Conservation (phyloP, 2,329 filamentous ascomycete genomes). For the Botrytis porri region DNA sequence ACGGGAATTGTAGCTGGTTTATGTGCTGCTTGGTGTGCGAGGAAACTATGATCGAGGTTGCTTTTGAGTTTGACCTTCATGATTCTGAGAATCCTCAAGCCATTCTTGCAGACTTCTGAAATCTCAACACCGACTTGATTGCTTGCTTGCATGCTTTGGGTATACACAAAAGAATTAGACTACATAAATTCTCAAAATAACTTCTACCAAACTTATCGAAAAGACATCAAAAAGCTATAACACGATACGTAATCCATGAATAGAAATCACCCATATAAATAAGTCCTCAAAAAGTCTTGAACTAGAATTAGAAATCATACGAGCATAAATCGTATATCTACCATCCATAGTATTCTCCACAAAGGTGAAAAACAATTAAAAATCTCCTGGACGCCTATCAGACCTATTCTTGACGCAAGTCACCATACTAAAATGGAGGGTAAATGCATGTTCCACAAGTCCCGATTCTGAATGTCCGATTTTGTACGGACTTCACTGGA, state of each 20-base stretch:
- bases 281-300: neutral
- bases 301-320: neutral
- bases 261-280: neutral
- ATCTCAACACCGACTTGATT: neutral
- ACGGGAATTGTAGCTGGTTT: neutral
- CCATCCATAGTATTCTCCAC: neutral
- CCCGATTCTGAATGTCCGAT: neutral
- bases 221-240: accelerated
- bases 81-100: neutral
- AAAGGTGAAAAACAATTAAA: neutral
- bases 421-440: neutral
- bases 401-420: neutral
- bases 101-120: neutral
- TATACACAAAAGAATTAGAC: neutral
- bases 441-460: neutral
- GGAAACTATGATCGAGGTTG: neutral
- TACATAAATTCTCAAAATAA: neutral
- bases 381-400: neutral
- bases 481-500: neutral
- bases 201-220: neutral
- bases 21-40: neutral
- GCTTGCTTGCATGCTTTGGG: neutral
- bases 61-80: neutral
- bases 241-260: neutral
- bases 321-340: neutral